Conservation (phyloP, 768 basidiomycete species). For the Lactarius hengduanensis region DNA sequence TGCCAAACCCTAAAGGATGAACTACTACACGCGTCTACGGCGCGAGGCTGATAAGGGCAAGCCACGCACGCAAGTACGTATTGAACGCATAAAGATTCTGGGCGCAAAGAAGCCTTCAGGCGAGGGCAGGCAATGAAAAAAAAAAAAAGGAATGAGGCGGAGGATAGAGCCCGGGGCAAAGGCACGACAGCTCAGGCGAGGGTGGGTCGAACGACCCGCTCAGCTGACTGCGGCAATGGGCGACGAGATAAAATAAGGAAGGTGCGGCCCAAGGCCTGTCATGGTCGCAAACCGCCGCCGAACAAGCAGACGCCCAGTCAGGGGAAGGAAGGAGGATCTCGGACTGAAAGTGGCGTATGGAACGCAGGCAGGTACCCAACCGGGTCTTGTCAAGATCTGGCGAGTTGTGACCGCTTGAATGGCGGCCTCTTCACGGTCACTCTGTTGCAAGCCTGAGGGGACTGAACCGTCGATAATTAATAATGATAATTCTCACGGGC, state of each 20-base stretch:
- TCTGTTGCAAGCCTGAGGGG: conserved; percentile 9
- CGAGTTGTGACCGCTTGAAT: conserved; percentile 7
- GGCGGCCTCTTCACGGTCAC: neutral
- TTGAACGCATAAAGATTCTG: conserved; percentile 7
- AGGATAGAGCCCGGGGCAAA: conserved; percentile 9
- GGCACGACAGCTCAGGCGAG: conserved; percentile 24
- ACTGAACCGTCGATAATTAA: conserved; percentile 12
- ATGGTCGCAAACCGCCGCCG: conserved; percentile 19
- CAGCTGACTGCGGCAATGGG: conserved; percentile 24
- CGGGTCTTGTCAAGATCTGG: conserved; percentile 23
- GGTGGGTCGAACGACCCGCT: conserved; percentile 12
- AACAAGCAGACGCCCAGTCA: conserved; percentile 23
- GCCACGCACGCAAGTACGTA: conserved; percentile 24
- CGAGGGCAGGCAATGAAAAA: conserved; percentile 14
- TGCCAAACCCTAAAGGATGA: conserved; percentile 22
- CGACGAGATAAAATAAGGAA: conserved; percentile 16
- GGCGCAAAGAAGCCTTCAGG: conserved; percentile 24
- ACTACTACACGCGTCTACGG: conserved; percentile 15
- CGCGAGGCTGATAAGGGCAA: conserved; percentile 22
- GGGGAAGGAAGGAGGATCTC: conserved; percentile 10
- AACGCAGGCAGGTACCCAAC: conserved; percentile 9
- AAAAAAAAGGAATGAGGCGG: conserved; percentile 22
- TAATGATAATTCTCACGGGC: conserved; percentile 4
- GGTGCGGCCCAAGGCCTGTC: neutral
- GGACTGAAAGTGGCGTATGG: conserved; percentile 25